A percentile compares a stretch with the other conserved stretches of the same genome.
phyloP scores from a whole-genome alignment of 257 asterid genomes.

The Cruciata laevipes region DNA sequence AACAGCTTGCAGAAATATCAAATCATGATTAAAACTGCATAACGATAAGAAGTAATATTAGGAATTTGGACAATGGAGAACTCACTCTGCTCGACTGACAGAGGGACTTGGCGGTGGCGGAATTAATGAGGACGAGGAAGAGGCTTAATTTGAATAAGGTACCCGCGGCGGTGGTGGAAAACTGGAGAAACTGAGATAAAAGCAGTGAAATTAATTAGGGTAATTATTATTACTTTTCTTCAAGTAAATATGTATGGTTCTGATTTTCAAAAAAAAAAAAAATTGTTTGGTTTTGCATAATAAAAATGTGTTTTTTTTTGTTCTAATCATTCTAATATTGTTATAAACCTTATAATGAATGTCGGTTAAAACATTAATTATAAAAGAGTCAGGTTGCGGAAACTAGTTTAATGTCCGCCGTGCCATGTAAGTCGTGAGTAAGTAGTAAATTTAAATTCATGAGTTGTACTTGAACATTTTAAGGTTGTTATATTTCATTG shows the following conservation, averaged over 20 bases:
- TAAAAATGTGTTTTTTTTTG: no score
- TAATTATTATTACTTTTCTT: not conserved
- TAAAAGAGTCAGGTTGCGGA: no score
- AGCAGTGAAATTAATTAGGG: no score
- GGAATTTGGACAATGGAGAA: not conserved
- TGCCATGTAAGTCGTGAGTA: no score
- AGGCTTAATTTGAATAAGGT: not conserved
- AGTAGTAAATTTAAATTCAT: no score
- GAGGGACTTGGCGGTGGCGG: not conserved
- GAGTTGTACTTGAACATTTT: no score
- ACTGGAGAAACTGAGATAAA: not conserved
- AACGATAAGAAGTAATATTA: not conserved
- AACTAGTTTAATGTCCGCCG: no score
- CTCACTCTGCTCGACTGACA: not conserved
- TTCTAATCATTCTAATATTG: no score
- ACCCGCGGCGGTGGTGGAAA: not conserved
- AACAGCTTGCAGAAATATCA: not conserved
- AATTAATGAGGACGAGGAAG: not conserved
- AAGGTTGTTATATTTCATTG: no score
- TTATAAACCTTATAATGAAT: no score
- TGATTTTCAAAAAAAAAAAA: no score
- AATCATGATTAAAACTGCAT: not conserved
- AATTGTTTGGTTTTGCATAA: not conserved
- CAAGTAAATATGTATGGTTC: not conserved
- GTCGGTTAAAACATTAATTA: no score